These are phyloP conservation scores for Salvia miltiorrhiza DNA, from an alignment of 257 asterid genomes.

Conservation along the genomic window DNA sequence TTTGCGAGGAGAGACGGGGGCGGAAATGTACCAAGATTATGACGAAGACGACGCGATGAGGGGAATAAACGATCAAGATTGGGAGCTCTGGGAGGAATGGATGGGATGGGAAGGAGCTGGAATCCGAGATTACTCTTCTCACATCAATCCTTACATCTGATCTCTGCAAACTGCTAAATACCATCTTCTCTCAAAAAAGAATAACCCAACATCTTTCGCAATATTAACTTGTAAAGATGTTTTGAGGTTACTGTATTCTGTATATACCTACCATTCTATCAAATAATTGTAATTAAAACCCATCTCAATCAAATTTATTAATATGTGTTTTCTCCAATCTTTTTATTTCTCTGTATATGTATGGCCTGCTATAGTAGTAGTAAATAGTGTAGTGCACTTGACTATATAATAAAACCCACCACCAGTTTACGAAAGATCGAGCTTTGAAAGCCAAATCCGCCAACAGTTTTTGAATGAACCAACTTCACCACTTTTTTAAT, in stretches of 20 bases:
- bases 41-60: slow-evolving; percentile 42
- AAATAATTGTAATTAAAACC: too few species aligned
- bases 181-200: too few species aligned
- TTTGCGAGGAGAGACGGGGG: slow-evolving; percentile 42
- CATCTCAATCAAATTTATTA: too few species aligned
- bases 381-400: too few species aligned
- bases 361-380: too few species aligned
- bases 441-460: background rate
- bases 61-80: slow-evolving; percentile 59
- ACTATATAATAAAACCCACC: too few species aligned
- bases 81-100: slow-evolving; percentile 95
- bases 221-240: slow-evolving; percentile 9
- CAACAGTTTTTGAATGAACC: too few species aligned
- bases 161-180: background rate
- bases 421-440: background rate
- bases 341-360: too few species aligned
- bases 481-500: too few species aligned
- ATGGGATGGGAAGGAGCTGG: slow-evolving; percentile 99
- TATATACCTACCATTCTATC: too few species aligned
- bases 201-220: slow-evolving; percentile 11
- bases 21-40: slow-evolving; percentile 20
- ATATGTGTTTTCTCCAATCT: too few species aligned
- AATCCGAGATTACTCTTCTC: slow-evolving; percentile 75
- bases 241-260: slow-evolving; percentile 16
- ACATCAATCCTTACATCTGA: slow-evolving; percentile 76